Evolutionary conservation across 768 basidiomycete genomes (phyloP), one percentile per base, ranked within the genome.

Genomic region (Rubroboletus satanas): DNA sequence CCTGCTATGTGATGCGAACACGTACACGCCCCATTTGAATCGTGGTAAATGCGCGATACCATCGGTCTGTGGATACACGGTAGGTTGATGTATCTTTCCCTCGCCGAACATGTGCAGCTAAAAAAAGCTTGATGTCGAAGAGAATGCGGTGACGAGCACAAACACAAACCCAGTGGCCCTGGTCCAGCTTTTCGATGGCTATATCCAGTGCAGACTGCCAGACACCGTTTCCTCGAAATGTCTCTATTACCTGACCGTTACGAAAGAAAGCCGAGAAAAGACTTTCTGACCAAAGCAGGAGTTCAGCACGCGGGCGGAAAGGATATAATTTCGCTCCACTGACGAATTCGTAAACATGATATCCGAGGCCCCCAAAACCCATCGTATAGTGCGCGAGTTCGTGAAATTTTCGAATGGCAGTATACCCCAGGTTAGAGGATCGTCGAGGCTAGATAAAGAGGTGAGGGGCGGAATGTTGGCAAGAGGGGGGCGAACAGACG

Each of bases 21-120:
- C 93, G 71, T 67, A 95, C 93, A 95, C 75, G 54, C 95, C 95
- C 95, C 95, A 98, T 76, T 95, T 97, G 72, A 97, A 96, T 45
- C 90, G 77, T 7, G 84, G 78, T 49, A 97, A 71, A 61, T 69
- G 69, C 17, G 77, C 74, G 7, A 74, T 57, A 11, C 83, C 83
- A 53, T 74, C 62, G 36, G 63, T 65, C 47, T 65, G 67, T 37
- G 68, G 66, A 65, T 87, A 84, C 11, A 69, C 69, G n/a, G 74
- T 56, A 18, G 85, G 81, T 65, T 93, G 95, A 64, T 88, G 87
- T 45, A 97, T 82, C 63, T 87, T 90, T 23, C 94, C 93, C 72
- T 97, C 95, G 5, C 90, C 81, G 61, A 91, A 98, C 33, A 97
- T 78, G 64, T 98, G 95, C 17, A 98, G 77, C 94, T 96, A 50